These are phyloP conservation scores for Vanrija pseudolonga DNA, from an alignment of 1,284 basidiomycete genomes.

Conservation along the genomic window DNA sequence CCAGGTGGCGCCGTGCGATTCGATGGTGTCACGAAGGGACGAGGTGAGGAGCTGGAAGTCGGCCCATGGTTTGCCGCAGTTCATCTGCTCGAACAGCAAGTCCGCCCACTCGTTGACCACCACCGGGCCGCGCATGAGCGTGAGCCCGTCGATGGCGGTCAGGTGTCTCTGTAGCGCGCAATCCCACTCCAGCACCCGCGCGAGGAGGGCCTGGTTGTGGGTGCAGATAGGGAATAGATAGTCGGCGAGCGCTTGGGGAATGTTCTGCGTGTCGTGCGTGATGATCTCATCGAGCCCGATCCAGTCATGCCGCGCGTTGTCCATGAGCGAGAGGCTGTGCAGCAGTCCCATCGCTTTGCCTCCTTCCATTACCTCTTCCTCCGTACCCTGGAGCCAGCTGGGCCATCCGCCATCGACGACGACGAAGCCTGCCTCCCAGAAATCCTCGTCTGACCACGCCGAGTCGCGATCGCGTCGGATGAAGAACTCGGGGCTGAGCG, in stretches of 20 bases:
- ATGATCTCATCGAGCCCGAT: constrained; percentile 8
- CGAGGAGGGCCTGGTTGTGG: constrained; percentile 57
- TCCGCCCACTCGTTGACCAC: constrained; percentile 63
- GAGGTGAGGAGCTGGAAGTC: constrained; percentile 81
- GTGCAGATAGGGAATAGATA: constrained; percentile 61
- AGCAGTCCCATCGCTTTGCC: constrained; percentile 77
- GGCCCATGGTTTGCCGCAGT: constrained; percentile 60
- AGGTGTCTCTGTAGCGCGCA: constrained; percentile 68
- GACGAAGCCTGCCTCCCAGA: constrained; percentile 71
- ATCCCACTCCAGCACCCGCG: constrained; percentile 62
- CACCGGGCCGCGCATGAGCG: constrained; percentile 68
- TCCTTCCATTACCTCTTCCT: constrained; percentile 60
- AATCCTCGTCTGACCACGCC: constrained; percentile 64
- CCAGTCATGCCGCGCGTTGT: constrained; percentile 30
- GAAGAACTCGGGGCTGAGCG: constrained; percentile 71
- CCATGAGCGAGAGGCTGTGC: constrained; percentile 48
- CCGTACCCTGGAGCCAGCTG: constrained; percentile 37
- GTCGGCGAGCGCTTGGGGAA: constrained; percentile 52
- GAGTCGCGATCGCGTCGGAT: constrained; percentile 64
- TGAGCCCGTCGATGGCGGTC: constrained; percentile 66
- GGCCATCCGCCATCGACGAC: constrained; percentile 53
- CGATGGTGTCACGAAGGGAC: constrained; percentile 65
- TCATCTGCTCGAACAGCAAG: constrained; percentile 66
- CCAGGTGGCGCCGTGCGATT: constrained; percentile 56
- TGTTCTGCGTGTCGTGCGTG: constrained; percentile 14